Percentiles rank a stretch among this genome's conserved stretches.
Conservation (phyloP, 345 rosid species). For the Draba incana region DNA sequence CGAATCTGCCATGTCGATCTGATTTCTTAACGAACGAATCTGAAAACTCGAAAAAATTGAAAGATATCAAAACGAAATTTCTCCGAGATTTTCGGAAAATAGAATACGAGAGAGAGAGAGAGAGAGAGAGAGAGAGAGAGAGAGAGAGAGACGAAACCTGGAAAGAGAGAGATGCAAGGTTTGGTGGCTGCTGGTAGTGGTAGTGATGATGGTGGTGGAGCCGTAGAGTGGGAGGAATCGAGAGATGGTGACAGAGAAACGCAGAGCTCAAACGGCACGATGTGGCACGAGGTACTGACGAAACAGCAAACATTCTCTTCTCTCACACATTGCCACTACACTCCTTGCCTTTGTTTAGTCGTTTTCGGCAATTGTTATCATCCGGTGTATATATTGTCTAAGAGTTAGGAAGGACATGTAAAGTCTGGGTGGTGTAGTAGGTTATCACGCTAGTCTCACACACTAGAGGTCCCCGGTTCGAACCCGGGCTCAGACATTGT, state of each 20-base stretch:
- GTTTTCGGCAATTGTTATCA: not conserved
- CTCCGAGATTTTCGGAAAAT: slow-evolving; percentile 25
- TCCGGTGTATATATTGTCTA: too few relatives aligned
- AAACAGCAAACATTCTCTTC: slow-evolving; percentile 38
- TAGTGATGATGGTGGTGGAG: slow-evolving; percentile 37
- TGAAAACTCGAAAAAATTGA: slow-evolving; percentile 8
- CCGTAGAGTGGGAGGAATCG: slow-evolving; percentile 28
- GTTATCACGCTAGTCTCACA: slow-evolving; percentile 82
- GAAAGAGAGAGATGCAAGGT: slow-evolving; percentile 25
- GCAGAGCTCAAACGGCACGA: slow-evolving; percentile 40
- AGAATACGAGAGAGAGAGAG: slow-evolving; percentile 12
- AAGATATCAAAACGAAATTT: not conserved
- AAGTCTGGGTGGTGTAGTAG: slow-evolving; percentile 52
- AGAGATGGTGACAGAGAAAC: slow-evolving; percentile 32
- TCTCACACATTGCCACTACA: slow-evolving; percentile 6
- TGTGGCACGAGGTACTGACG: slow-evolving; percentile 27
- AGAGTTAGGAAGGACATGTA: too few relatives aligned
- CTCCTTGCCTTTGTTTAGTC: slow-evolving; percentile 20
- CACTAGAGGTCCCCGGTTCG: slow-evolving; percentile 83
- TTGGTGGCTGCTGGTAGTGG: slow-evolving; percentile 16
- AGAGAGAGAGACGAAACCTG: slow-evolving; percentile 30
- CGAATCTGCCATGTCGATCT: slow-evolving; percentile 45
- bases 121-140: slow-evolving; percentile 8
- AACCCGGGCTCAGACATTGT: slow-evolving; percentile 65
- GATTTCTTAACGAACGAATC: slow-evolving; percentile 41